phyloP scores from a whole-genome alignment of 2,329 filamentous ascomycete genomes.

The Colletotrichum sp. region DNA sequence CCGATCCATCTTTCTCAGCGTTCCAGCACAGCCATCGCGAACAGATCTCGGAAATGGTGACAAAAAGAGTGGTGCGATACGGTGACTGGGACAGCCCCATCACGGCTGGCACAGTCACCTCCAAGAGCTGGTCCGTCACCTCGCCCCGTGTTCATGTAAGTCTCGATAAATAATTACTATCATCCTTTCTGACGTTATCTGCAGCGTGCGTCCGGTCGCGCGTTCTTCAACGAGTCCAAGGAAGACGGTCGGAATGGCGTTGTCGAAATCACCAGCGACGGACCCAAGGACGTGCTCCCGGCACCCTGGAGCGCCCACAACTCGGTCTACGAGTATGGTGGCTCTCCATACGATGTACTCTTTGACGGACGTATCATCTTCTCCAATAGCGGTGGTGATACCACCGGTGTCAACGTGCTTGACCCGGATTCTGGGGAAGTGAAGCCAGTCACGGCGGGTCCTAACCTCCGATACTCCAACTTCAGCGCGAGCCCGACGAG shows the following conservation, averaged over 20 bases:
- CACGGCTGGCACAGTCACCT: constrained; percentile 38
- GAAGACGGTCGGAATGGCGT: constrained; percentile 48
- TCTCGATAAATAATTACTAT: background rate
- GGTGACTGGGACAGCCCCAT: constrained; percentile 47
- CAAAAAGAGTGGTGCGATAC: constrained; percentile 33
- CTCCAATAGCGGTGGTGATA: constrained; percentile 38
- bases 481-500: constrained; percentile 45
- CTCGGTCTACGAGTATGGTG: constrained; percentile 59
- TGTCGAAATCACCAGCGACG: constrained; percentile 41
- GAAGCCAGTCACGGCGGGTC: constrained; percentile 32
- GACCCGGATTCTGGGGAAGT: constrained; percentile 40
- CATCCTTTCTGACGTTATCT: background rate
- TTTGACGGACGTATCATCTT: constrained; percentile 49
- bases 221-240: constrained; percentile 43
- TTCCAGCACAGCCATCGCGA: rapidly evolving
- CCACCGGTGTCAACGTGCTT: constrained; percentile 47
- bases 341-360: constrained; percentile 46
- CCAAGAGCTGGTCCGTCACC: constrained; percentile 35
- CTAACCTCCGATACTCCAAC: constrained; percentile 48
- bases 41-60: constrained; percentile 22
- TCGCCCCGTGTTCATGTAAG: constrained; percentile 42
- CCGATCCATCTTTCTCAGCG: background rate
- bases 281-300: constrained; percentile 46
- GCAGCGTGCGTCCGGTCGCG: constrained; percentile 33
- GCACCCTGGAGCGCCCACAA: constrained; percentile 47